Evolutionary conservation across 164 flowering plant genomes (phyloP), one percentile per base, ranked within the genome.

Genomic region (Platanus orientalis): DNA sequence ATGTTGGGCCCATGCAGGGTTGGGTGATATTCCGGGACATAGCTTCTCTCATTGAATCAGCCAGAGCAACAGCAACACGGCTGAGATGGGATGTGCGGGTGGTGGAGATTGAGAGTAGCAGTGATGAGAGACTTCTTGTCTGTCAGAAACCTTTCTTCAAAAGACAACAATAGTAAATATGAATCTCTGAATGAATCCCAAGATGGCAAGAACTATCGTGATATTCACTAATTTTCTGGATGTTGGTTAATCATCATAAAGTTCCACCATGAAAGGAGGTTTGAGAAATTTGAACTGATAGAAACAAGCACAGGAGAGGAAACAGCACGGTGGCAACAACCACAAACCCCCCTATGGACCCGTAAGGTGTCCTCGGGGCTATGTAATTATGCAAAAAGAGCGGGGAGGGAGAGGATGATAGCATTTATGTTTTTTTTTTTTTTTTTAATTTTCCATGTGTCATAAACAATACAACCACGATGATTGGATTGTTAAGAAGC

Each of bases 61-160:
- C 90, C 57, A 85, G 99, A 80, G 75, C 85, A 64, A 76, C 88
- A 17, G 73, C 86, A 0, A 61, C 90, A 40, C 73, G 68, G 59
- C 71, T 95, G 69, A 95, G 77, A 77, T 95, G 99, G 99, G 99
- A 95, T 50, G 94, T 92, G 6, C 79, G 99, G 21, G 81, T 95
- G 17, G 77, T 89, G 24, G 96, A 85, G 70, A 77, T 84, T 4
- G 97, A 86, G 68, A 84, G 84, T 28, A 84, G 81, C 76, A 85
- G 80, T 13, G 87, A 89, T 3, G 96, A 95, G 79, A 86, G 73
- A 71, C 92, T 95, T 61, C 90, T 95, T 0, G 60, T 95, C 65
- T 89, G 97, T 78, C 99, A 95, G 76, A 95, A 95, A 72, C 96
- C 97, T 29, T 95, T 89, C 73, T 70, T 80, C 29, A 95, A 84